Conservation (phyloP, 352 stramenopile species). For the Globisporangium acanthophoron region DNA sequence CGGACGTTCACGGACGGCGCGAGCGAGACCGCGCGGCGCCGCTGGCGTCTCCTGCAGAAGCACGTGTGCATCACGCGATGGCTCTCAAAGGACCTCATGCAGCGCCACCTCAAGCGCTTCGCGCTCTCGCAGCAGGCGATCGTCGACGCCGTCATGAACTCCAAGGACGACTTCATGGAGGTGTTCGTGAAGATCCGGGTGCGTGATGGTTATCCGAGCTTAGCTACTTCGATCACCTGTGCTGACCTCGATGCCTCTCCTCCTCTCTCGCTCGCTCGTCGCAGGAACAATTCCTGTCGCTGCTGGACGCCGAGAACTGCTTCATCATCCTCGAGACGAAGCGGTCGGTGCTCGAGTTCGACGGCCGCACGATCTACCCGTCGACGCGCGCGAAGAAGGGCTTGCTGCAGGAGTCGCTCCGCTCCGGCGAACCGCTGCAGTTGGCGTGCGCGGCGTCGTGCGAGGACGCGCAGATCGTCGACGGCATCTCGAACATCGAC, state of each 20-base stretch:
- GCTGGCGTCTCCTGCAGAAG: constrained; percentile 54
- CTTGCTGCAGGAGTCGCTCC: constrained; percentile 18
- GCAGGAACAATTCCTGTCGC: constrained; percentile 47
- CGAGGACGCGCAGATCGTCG: constrained; percentile 15
- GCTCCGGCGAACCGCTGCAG: constrained; percentile 33
- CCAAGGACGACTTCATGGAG: constrained; percentile 41
- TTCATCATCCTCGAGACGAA: constrained; percentile 55
- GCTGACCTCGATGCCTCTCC: neutral
- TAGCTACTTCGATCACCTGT: neutral
- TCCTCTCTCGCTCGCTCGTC: neutral
- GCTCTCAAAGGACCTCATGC: constrained; percentile 45
- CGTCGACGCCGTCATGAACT: constrained; percentile 36
- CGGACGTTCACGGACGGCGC: constrained; percentile 10
- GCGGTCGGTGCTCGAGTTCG: constrained; percentile 49
- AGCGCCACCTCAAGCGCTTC: constrained; percentile 45
- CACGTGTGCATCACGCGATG: constrained; percentile 63
- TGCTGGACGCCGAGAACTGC: constrained; percentile 59
- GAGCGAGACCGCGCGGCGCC: constrained; percentile 28
- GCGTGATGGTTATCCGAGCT: neutral
- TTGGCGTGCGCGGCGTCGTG: constrained; percentile 18
- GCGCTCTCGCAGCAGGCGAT: constrained; percentile 43
- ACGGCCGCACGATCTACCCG: constrained; percentile 43
- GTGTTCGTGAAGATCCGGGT: constrained; percentile 46
- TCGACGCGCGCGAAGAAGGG: constrained; percentile 24
- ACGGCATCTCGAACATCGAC: constrained; percentile 28